Conservation (phyloP, 2,329 filamentous ascomycete species). For the Thielaviopsis punctulata region DNA sequence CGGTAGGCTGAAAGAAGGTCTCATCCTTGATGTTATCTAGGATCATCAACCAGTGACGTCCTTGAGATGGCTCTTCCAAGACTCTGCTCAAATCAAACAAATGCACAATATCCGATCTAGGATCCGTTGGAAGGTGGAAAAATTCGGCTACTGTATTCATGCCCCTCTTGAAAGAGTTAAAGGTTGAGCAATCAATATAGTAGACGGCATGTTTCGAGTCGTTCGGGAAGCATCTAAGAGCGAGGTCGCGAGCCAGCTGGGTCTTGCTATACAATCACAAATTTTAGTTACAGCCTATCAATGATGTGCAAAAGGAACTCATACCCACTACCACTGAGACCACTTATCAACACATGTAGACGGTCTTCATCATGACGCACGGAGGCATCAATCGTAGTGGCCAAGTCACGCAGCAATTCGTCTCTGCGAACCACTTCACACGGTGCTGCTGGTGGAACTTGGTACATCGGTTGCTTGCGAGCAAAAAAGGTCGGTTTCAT, state of each 20-base stretch:
- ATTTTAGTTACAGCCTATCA: neutral
- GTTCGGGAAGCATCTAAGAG: neutral
- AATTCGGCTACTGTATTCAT: neutral
- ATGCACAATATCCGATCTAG: neutral
- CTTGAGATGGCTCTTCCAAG: neutral
- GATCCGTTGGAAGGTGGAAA: neutral
- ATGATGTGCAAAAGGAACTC: neutral
- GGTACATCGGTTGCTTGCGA: neutral
- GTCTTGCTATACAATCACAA: neutral
- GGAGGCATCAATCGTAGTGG: neutral
- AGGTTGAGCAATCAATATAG: neutral
- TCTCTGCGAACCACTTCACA: neutral
- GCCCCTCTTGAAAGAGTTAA: neutral
- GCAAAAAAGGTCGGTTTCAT: neutral
- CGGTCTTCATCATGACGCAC: neutral
- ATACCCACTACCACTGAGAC: neutral
- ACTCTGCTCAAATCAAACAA: neutral
- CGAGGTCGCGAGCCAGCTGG: neutral
- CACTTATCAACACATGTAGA: neutral
- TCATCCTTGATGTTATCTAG: neutral
- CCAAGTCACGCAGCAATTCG: neutral
- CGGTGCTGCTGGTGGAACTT: neutral
- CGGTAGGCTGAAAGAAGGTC: neutral
- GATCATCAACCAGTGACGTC: neutral
- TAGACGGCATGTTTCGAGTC: neutral